Evolutionary conservation across 2,329 filamentous ascomycete genomes (phyloP), one percentile per base, ranked within the genome.

Genomic region (Hypoxylon rubiginosum): DNA sequence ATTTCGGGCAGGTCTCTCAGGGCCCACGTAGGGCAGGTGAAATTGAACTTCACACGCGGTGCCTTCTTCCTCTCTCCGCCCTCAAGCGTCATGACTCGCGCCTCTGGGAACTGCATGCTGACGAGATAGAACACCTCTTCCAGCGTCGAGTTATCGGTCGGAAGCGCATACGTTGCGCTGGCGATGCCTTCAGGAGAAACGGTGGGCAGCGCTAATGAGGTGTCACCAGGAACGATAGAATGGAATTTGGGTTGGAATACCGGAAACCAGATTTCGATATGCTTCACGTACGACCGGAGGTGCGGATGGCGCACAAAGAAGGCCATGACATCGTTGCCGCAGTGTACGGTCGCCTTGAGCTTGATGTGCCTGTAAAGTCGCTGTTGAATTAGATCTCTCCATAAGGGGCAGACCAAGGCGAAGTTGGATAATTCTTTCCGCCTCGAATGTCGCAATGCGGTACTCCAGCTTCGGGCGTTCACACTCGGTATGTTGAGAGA

Each of bases 61-160:
- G 91, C 89, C 76, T 92, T 92, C 75, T 91, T 91, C 68, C 91
- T 87, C 75, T 93, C 90, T 3, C 91, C 91, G n/a, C 91, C 91
- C 77, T 93, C 91, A 15, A 93, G 81, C 0, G 91, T 93, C 73
- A 94, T 80, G 39, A 92, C 87, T 66, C 85, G 86, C 0, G 87
- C 86, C 57, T 87, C 83, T 0, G 88, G 86, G 43, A 92, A 88
- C 10, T 84, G 83, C 28, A 80, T 80, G 52, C 82, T 80, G 17
- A 92, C 83, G 64, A 92, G 90, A 54, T 81, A 79, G 68, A 93
- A 92, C 1, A 91, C 88, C 67, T 92, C 89, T 56, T 91, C 87
- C 48, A 93, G 78, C 0, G 90, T 89, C 69, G 89, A 90, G 75
- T 92, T 93, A 71, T 91, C 87, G 9, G 83, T 82, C 0, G 88